phyloP scores from a whole-genome alignment of 768 basidiomycete species.

The Mrakia frigida region DNA sequence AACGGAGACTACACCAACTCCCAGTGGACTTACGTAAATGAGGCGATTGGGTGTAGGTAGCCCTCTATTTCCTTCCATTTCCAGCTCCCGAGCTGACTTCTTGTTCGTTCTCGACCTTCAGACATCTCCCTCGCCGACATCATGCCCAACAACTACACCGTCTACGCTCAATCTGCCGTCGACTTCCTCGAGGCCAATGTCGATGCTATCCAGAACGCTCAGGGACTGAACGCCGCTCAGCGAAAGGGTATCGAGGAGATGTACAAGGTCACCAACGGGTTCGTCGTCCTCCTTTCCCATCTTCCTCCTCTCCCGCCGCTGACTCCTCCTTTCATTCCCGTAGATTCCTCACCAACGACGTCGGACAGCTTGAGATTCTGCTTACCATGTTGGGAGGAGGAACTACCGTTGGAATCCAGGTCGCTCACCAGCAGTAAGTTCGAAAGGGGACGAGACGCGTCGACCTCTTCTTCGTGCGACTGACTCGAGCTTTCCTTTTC shows the following conservation, averaged over 20 bases:
- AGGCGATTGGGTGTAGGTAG: slow-evolving; percentile 22
- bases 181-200: slow-evolving; percentile 25
- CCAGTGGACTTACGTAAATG: slow-evolving; percentile 32
- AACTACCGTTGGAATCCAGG: slow-evolving; percentile 54
- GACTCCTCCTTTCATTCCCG: neutral
- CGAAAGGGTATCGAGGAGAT: slow-evolving; percentile 22
- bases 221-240: slow-evolving; percentile 18
- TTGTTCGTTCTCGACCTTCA: neutral
- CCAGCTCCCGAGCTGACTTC: neutral
- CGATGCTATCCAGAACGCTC: slow-evolving; percentile 6
- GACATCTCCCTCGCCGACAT: slow-evolving; percentile 32
- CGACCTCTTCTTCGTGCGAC: neutral
- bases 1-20: slow-evolving; percentile 25
- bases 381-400: slow-evolving; percentile 40
- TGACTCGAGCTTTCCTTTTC: neutral
- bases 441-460: too few relatives aligned
- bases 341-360: slow-evolving; percentile 36
- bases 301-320: neutral
- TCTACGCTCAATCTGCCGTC: slow-evolving; percentile 23
- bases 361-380: slow-evolving; percentile 38
- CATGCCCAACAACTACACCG: slow-evolving; percentile 19
- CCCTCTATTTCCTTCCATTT: neutral
- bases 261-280: slow-evolving; percentile 36
- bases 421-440: slow-evolving; percentile 55
- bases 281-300: neutral